phyloP scores from a whole-genome alignment of 257 asterid species.

The Lantana camara region DNA sequence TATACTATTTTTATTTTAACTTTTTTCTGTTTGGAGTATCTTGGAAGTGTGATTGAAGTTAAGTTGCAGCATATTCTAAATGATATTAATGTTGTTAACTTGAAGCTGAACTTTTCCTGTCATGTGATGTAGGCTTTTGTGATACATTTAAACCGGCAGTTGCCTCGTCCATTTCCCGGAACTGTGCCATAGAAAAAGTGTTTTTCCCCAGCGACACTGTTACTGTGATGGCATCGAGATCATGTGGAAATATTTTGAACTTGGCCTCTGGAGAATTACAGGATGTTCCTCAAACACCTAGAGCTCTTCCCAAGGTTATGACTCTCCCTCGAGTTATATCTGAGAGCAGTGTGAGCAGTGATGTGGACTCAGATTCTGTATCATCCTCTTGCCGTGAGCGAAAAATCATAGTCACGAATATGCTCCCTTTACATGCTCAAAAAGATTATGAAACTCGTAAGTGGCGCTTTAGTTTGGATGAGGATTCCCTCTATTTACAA shows the following conservation, averaged over 20 bases:
- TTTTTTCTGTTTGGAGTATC: not conserved
- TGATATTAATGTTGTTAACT: not conserved
- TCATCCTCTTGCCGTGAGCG: slow-evolving; percentile 48
- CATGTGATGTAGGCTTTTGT: slow-evolving; percentile 12
- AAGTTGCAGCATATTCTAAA: not conserved
- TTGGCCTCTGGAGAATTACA: slow-evolving; percentile 49
- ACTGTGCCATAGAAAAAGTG: not conserved
- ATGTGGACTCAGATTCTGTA: slow-evolving; percentile 52
- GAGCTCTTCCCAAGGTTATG: slow-evolving; percentile 67
- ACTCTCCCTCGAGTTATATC: slow-evolving; percentile 57
- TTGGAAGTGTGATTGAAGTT: slow-evolving; percentile 1
- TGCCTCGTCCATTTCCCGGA: not conserved
- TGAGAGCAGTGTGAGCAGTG: slow-evolving; percentile 44
- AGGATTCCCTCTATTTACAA: slow-evolving; percentile 63
- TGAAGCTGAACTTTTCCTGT: not conserved
- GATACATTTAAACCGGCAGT: not conserved
- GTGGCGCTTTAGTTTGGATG: slow-evolving; percentile 61
- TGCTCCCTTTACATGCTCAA: slow-evolving; percentile 64
- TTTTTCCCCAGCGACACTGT: not conserved
- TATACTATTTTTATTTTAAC: too few species aligned
- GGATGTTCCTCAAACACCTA: slow-evolving; percentile 57
- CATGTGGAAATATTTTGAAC: slow-evolving; percentile 50
- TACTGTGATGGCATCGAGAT: slow-evolving; percentile 50
- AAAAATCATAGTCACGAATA: slow-evolving; percentile 66
- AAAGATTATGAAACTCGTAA: slow-evolving; percentile 49